Evolutionary conservation across 805 yeast genomes (phyloP).

Genomic region (Yarrowia sp.): DNA sequence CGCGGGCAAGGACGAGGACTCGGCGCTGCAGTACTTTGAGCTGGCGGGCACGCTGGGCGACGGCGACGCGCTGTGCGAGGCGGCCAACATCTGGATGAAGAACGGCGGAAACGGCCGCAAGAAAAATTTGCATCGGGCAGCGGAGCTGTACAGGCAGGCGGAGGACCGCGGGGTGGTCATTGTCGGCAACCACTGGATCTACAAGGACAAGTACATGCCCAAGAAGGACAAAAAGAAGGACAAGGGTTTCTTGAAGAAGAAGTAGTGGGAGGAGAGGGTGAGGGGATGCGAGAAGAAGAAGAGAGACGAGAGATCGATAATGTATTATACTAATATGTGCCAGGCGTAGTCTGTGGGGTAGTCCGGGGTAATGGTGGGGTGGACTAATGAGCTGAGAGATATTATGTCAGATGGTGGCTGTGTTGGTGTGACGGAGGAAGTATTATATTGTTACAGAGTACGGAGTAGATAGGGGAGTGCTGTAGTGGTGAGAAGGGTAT

Average conservation of each 20-base stretch:
- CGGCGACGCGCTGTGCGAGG: constrained; percentile 63
- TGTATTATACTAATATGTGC: constrained; percentile 12
- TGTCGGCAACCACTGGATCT: constrained; percentile 72
- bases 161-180: constrained; percentile 59
- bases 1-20: constrained; percentile 49
- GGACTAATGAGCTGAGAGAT: no score
- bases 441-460: no score
- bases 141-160: constrained; percentile 67
- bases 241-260: constrained; percentile 26
- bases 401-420: no score
- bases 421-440: no score
- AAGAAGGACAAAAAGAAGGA: constrained; percentile 31
- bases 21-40: constrained; percentile 59
- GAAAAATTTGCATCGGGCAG: constrained; percentile 60
- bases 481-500: no score
- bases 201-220: constrained; percentile 60
- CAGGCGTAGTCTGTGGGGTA: no score
- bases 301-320: neutral
- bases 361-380: no score
- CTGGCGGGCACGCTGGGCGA: constrained; percentile 67
- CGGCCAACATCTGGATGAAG: constrained; percentile 65
- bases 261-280: neutral
- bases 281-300: neutral
- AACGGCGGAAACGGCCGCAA: constrained; percentile 51
- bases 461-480: no score